Evolutionary conservation across 1,284 basidiomycete species (phyloP), one percentile per base, ranked within the genome.

Genomic region (Marasmius sp.): DNA sequence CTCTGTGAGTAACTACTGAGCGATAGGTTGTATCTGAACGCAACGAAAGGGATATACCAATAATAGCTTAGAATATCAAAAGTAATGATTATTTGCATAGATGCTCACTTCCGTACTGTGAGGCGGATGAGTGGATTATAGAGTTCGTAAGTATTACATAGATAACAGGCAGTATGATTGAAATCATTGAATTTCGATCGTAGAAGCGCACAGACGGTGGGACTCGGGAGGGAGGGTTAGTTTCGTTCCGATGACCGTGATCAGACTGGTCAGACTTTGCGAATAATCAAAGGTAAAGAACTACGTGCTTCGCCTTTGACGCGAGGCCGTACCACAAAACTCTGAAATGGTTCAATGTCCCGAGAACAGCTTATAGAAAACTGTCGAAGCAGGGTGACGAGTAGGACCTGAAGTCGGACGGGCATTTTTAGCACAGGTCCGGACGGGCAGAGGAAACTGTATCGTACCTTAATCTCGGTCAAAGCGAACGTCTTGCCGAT

Each of bases 281-380:
- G 78, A 48, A 85, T 76, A 38, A 79, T 63, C 58, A 87, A 74
- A 41, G 85, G 85, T 49, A 87, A 77, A 10, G 83, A 84, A 64
- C 83, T 86, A 11, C 74, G 69, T 1, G 74, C 75, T 65, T 85
- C 74, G 52, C 84, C 83, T 64, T 74, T 74, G 60, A 87, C 68
- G 39, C 84, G 78, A 48, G 85, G 83, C n/a, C 85, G 79, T 58
- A 87, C 77, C 16, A 87, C 85, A 64, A 86, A 87, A 58, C 84
- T 85, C 65, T 85, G 84, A 68, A 86, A 87, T 22, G 82, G 68
- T 65, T 87, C 85, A 55, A 87, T 85, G 33, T 85, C 74, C 51
- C 73, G 67, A 20, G 73, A 66, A 62, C 81, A 83, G 3, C 75
- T 70, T 67, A 86, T 84, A 7, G 79, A 76, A 68, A 85, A 86